Percentiles rank a stretch among this genome's conserved stretches.
phyloP scores from a whole-genome alignment of 2,329 filamentous ascomycete species.

The Lachnellula hyalina region DNA sequence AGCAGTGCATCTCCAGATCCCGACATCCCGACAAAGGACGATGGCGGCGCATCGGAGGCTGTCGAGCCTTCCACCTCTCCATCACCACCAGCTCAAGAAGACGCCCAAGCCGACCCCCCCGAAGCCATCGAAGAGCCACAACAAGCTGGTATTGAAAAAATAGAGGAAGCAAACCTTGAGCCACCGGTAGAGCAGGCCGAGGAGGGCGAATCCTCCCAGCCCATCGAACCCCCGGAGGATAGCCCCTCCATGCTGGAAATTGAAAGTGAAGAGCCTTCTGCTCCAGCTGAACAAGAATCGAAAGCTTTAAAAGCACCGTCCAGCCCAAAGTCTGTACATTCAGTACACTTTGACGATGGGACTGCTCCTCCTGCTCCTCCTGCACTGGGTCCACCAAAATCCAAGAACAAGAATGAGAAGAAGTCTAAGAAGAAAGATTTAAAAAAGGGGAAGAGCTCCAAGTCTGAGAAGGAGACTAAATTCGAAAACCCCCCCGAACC shows the following conservation, averaged over 20 bases:
- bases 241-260: too few relatives aligned
- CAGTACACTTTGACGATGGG: conserved; percentile 15
- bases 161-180: not conserved
- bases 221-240: not conserved
- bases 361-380: conserved; percentile 9
- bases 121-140: not conserved
- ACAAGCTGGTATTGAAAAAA: not conserved
- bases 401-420: conserved; percentile 6
- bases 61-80: not conserved
- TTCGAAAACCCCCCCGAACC: not conserved
- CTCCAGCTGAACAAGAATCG: not conserved
- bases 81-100: not conserved
- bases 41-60: not conserved
- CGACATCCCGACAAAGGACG: not conserved
- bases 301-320: not conserved
- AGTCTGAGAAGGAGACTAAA: conserved; percentile 7
- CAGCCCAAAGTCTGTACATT: conserved; percentile 1
- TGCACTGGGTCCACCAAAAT: conserved; percentile 1
- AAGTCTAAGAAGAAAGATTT: conserved; percentile 16
- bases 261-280: too few relatives aligned
- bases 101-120: not conserved
- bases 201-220: not conserved
- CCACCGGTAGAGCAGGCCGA: not conserved
- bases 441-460: conserved; percentile 14
- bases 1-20: not conserved